Conservation (phyloP, 1,284 basidiomycete species). For the Meira miltonrushii region DNA sequence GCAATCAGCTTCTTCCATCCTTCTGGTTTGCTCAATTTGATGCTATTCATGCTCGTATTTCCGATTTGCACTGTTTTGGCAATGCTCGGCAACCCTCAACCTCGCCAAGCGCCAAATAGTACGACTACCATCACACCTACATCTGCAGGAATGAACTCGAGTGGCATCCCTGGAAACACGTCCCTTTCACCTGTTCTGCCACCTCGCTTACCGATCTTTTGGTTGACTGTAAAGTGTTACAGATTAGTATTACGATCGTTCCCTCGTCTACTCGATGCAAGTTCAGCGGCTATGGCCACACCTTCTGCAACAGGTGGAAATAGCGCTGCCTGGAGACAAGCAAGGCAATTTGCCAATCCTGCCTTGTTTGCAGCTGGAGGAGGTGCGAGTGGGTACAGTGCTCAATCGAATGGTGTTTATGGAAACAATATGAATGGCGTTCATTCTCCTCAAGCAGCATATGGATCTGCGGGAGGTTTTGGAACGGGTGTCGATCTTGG, state of each 20-base stretch:
- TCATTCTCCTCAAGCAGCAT: not conserved
- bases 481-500: not conserved
- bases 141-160: not conserved
- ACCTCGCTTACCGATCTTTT: conserved; percentile 45
- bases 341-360: not conserved
- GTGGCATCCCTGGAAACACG: conserved; percentile 8
- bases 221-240: conserved; percentile 29
- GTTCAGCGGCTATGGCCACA: not conserved
- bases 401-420: not conserved
- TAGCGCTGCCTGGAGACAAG: not conserved
- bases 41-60: conserved; percentile 51
- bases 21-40: conserved; percentile 45
- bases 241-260: conserved; percentile 1
- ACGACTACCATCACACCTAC: conserved; percentile 7
- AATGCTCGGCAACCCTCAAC: conserved; percentile 44
- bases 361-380: not conserved
- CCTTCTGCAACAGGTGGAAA: conserved; percentile 1
- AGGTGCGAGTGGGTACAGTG: not conserved
- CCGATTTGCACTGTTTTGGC: conserved; percentile 48
- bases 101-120: conserved; percentile 15
- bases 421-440: not conserved
- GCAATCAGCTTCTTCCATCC: conserved; percentile 50
- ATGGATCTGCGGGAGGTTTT: not conserved
- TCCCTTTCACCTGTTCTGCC: conserved; percentile 37
- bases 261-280: conserved; percentile 2